Evolutionary conservation across 192 early-diverging fungal species (phyloP).

Genomic region (Entophlyctis luteolus): DNA sequence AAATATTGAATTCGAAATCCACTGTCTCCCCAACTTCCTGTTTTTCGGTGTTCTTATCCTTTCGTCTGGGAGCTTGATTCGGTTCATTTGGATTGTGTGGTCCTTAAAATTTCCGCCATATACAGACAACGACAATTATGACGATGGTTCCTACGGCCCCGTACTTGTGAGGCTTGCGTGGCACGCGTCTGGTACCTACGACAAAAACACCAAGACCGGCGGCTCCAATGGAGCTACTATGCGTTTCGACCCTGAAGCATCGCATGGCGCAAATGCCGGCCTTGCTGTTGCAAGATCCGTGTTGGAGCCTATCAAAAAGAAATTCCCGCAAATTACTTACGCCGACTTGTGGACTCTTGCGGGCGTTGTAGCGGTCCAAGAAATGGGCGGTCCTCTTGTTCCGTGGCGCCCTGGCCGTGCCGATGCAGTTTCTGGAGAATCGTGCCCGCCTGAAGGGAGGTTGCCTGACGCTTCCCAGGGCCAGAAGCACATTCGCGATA

Average conservation of each 20-base stretch:
- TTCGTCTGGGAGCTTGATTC: too few species aligned
- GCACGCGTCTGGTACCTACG: slow-evolving; percentile 71
- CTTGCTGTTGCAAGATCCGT: slow-evolving; percentile 40
- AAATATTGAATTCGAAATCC: too few species aligned
- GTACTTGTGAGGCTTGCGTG: slow-evolving; percentile 56
- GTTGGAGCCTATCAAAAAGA: slow-evolving; percentile 60
- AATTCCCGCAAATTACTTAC: slow-evolving; percentile 62
- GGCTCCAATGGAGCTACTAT: slow-evolving; percentile 73
- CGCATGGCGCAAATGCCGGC: slow-evolving; percentile 65
- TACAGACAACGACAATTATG: slow-evolving; percentile 41
- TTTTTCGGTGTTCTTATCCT: too few species aligned
- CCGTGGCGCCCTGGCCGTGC: slow-evolving; percentile 56
- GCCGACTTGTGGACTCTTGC: slow-evolving; percentile 72
- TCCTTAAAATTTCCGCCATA: not conserved
- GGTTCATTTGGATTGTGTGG: slow-evolving; percentile 6
- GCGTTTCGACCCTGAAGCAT: slow-evolving; percentile 53
- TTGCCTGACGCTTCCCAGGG: slow-evolving; percentile 66
- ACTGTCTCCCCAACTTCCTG: too few species aligned
- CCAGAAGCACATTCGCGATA: slow-evolving; percentile 52
- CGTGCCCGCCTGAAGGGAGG: slow-evolving; percentile 58
- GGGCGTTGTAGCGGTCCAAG: slow-evolving; percentile 65
- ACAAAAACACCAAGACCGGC: slow-evolving; percentile 43
- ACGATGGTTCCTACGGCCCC: slow-evolving; percentile 66
- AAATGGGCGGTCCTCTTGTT: slow-evolving; percentile 65
- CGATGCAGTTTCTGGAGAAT: slow-evolving; percentile 23